Percentiles rank a stretch among this genome's conserved stretches.
Evolutionary conservation across 2,329 filamentous ascomycete species (phyloP).

Genomic region (Aspergillus ustus): DNA sequence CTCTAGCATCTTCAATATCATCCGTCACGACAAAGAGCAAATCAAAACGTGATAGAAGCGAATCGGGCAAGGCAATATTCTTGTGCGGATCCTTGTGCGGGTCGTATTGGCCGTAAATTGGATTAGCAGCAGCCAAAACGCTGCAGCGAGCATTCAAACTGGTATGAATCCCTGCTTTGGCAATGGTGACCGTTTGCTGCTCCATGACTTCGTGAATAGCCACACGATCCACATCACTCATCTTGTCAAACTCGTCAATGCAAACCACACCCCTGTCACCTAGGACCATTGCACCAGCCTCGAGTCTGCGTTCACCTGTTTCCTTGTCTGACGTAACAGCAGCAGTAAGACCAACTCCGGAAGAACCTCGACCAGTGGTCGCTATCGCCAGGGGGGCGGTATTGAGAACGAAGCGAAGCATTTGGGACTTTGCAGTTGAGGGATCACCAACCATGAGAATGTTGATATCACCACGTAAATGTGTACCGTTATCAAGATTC

Average conservation of each 20-base stretch:
- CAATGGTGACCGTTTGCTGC: constrained; percentile 98
- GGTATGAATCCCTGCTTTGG: constrained; percentile 97
- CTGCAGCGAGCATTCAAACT: constrained; percentile 96
- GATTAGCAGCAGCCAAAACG: constrained; percentile 94
- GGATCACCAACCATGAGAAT: constrained; percentile 99
- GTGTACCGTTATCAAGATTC: constrained; percentile 96
- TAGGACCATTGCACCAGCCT: constrained; percentile 98
- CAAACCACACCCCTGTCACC: constrained; percentile 96
- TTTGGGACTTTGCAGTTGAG: constrained; percentile 97
- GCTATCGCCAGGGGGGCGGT: constrained; percentile 96
- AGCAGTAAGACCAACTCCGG: constrained; percentile 94
- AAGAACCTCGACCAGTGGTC: constrained; percentile 94
- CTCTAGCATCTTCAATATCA: constrained; percentile 92
- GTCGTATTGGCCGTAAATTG: constrained; percentile 97
- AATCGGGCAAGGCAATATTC: constrained; percentile 97
- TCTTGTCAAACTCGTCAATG: constrained; percentile 99
- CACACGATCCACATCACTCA: constrained; percentile 97
- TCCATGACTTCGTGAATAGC: constrained; percentile 99
- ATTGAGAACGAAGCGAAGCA: constrained; percentile 94
- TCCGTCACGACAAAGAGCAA: constrained; percentile 96
- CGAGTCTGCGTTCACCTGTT: constrained; percentile 89
- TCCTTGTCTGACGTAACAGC: constrained; percentile 97
- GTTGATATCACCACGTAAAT: constrained; percentile 97
- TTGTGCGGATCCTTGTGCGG: constrained; percentile 98
- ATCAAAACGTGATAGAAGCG: constrained; percentile 96